phyloP scores from a whole-genome alignment of 139 green algal species.

The Coccomyxa sp. region DNA sequence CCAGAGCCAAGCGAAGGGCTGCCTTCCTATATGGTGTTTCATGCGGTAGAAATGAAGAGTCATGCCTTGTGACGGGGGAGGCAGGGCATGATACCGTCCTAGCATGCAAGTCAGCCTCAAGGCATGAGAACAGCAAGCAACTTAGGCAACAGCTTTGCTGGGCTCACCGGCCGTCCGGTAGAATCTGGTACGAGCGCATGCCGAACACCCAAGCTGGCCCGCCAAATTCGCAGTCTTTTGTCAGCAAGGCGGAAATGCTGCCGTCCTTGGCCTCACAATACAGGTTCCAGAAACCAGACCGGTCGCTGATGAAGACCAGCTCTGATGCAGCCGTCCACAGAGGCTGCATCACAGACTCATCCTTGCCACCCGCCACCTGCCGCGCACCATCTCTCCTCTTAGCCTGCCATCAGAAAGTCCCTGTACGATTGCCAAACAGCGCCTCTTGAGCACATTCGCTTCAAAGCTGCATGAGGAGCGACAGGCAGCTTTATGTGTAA shows the following conservation, averaged over 20 bases:
- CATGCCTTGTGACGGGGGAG: too few relatives aligned
- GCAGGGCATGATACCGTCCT: too few relatives aligned
- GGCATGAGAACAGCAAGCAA: too few relatives aligned
- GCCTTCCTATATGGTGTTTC: too few relatives aligned
- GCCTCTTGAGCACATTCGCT: too few relatives aligned
- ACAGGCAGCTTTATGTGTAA: too few relatives aligned
- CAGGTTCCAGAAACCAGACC: conserved; percentile 63
- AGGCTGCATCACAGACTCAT: conserved; percentile 50
- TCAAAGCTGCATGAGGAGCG: too few relatives aligned
- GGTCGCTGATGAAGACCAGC: conserved; percentile 56
- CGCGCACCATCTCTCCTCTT: neutral
- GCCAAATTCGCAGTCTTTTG: conserved; percentile 51
- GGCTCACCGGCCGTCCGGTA: conserved; percentile 24
- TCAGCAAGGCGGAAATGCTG: conserved; percentile 11
- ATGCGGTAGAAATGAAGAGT: too few relatives aligned
- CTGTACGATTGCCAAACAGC: too few relatives aligned
- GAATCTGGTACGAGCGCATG: conserved; percentile 28
- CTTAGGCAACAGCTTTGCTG: neutral
- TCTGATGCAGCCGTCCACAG: conserved; percentile 35
- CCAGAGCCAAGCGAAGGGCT: too few relatives aligned
- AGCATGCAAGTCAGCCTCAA: too few relatives aligned
- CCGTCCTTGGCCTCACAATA: conserved; percentile 22
- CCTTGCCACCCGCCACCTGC: conserved; percentile 38
- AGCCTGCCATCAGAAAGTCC: too few relatives aligned
- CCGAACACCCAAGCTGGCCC: conserved; percentile 62